Percentiles rank a stretch among this genome's conserved stretches.
These are phyloP conservation scores for Hymenoscyphus linearis DNA, from an alignment of 2,329 filamentous ascomycete species.

Conservation along the genomic window DNA sequence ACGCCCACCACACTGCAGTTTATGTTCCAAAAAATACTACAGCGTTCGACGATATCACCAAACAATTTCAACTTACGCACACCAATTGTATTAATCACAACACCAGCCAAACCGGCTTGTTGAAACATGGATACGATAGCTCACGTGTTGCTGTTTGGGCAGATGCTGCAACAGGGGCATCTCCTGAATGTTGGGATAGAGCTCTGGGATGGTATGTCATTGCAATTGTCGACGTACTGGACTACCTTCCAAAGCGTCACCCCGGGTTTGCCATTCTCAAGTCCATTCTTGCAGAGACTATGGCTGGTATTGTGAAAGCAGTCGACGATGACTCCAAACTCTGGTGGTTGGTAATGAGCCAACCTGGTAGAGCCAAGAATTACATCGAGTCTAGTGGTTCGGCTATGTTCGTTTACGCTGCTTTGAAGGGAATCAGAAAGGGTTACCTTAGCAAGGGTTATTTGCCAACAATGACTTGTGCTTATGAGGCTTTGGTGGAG, in stretches of 20 bases:
- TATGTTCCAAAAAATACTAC: slow-evolving; percentile 26
- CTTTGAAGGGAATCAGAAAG: slow-evolving; percentile 34
- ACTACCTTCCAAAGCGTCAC: slow-evolving; percentile 25
- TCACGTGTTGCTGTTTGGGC: slow-evolving; percentile 34
- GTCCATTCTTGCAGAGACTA: slow-evolving; percentile 15
- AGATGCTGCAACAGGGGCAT: slow-evolving; percentile 32
- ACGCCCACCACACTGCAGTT: slow-evolving; percentile 25
- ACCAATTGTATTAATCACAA: slow-evolving; percentile 19
- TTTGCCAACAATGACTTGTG: slow-evolving; percentile 16
- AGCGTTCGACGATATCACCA: slow-evolving; percentile 29
- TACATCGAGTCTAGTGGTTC: slow-evolving; percentile 36
- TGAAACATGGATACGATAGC: slow-evolving; percentile 35
- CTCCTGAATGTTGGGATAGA: slow-evolving; percentile 36
- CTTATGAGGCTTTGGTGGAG: slow-evolving; percentile 19
- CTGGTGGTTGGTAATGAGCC: slow-evolving; percentile 35
- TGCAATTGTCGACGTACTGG: slow-evolving; percentile 35
- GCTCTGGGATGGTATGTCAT: slow-evolving; percentile 37
- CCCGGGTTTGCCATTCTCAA: slow-evolving; percentile 13
- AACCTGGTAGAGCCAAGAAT: slow-evolving; percentile 28
- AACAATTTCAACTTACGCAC: slow-evolving; percentile 27
- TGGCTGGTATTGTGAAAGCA: not conserved
- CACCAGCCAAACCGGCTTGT: slow-evolving; percentile 23
- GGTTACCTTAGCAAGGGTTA: slow-evolving; percentile 29
- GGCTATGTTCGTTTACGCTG: slow-evolving; percentile 36
- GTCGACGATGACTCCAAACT: not conserved